Evolutionary conservation across 75 land plant species (phyloP).

Genomic region (Larix kaempferi): DNA sequence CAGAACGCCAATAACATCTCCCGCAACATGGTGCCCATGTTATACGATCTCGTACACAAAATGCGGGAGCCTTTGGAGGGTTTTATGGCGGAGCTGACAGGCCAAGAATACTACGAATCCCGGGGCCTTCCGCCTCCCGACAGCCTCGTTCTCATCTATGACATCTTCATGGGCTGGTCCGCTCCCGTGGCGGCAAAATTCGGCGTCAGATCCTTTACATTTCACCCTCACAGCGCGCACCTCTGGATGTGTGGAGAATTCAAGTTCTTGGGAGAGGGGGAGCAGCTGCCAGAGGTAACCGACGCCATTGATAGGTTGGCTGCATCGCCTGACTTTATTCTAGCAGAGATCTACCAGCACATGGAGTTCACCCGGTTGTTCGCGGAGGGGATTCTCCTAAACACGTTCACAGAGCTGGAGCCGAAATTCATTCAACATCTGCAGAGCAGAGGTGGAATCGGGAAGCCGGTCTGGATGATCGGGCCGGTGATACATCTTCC

Average conservation of each 20-base stretch:
- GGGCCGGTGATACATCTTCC: neutral
- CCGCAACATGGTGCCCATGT: neutral
- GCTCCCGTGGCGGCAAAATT: neutral
- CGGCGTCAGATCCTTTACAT: neutral
- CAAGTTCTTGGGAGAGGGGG: neutral
- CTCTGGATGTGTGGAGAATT: neutral
- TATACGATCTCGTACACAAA: neutral
- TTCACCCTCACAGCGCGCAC: neutral
- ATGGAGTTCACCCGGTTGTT: neutral
- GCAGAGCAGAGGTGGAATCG: neutral
- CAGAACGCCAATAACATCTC: neutral
- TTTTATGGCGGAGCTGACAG: neutral
- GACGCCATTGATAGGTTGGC: neutral
- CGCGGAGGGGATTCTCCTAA: neutral
- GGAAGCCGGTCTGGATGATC: neutral
- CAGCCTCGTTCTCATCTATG: neutral
- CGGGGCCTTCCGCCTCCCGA: neutral
- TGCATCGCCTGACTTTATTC: neutral
- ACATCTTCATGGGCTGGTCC: neutral
- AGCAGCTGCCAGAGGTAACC: neutral
- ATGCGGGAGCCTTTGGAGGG: neutral
- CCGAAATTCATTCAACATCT: neutral
- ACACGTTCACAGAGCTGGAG: neutral
- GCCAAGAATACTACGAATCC: neutral
- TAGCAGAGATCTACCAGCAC: neutral